Percentiles rank a stretch among this genome's conserved stretches.
phyloP scores from a whole-genome alignment of 192 early-diverging fungal species.

The Coemansia sp. region DNA sequence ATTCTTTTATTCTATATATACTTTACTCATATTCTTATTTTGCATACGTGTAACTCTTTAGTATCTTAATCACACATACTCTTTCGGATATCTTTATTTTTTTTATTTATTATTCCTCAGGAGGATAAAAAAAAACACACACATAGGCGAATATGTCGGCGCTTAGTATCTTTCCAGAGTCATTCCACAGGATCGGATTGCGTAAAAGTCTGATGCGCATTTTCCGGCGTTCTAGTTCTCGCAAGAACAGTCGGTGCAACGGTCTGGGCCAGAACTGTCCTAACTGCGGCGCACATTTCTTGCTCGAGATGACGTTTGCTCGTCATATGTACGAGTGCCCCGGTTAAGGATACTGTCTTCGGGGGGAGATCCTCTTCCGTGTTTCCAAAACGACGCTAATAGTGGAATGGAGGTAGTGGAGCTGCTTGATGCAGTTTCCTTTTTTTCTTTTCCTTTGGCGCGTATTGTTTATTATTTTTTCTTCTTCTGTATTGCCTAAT shows the following conservation, averaged over 20 bases:
- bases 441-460: background rate
- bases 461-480: constrained; percentile 6
- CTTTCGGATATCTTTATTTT: background rate
- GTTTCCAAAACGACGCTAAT: background rate
- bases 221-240: constrained; percentile 37
- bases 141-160: constrained; percentile 24
- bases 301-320: constrained; percentile 54
- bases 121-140: background rate
- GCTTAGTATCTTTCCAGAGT: constrained; percentile 40
- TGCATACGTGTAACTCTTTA: background rate
- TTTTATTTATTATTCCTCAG: background rate
- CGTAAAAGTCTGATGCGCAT: constrained; percentile 48
- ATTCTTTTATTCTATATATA: constrained; percentile 6
- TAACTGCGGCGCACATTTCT: constrained; percentile 52
- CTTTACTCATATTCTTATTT: constrained; percentile 1
- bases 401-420: background rate
- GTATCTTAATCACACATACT: background rate
- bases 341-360: background rate
- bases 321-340: constrained; percentile 53
- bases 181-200: constrained; percentile 42
- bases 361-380: background rate
- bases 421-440: background rate
- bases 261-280: constrained; percentile 49
- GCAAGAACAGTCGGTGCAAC: constrained; percentile 47
- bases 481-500: constrained; percentile 2